Evolutionary conservation across 805 yeast genomes (phyloP), one percentile per base, ranked within the genome.

Genomic region (Yamadazyma endophytica): DNA sequence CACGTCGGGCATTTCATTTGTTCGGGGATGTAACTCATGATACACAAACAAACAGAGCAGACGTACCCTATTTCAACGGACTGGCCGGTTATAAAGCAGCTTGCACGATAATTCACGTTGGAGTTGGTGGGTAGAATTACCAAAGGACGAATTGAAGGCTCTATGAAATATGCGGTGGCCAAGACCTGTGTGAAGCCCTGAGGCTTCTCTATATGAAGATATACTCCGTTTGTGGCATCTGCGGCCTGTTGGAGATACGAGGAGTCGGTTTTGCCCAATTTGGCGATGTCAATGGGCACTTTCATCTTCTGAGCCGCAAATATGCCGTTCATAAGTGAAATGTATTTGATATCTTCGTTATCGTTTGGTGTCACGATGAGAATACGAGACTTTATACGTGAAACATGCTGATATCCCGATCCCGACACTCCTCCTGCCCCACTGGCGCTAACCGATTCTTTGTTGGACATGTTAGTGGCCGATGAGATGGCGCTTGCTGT

Each of bases 241-340:
- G 95, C 75, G 0, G 97, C 96, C 52, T 92, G 98, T 52, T 92
- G 97, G 38, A 92, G 61, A 52, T 88, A 90, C 2, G 94, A 83
- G 1, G 94, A 79, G 40, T 76, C 76, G 17, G 40, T 38, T 6
- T 49, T 43, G 1, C 82, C 82, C 17, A 92, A 62, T 49, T 89
- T 88, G 38, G 95, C 90, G 9, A 89, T 89, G 55, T 92, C 97
- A 14, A 92, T 78, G 2, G 96, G 83, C 12, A 89, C 76, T 46
- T 79, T 81, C 82, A 83, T 74, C 56, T 89, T 90, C 45, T 92
- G 96, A 1, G 97, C 96, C 0, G 97, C 90, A 60, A 92, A 92
- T 18, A 92, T 90, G 37, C 92, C 73, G 56, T 92, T 92, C 97
- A 92, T 92, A 26, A 87, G 79, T 4, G 97, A 84, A 26, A 90